Evolutionary conservation across 805 yeast genomes (phyloP).

Genomic region (Spathaspora boniae): DNA sequence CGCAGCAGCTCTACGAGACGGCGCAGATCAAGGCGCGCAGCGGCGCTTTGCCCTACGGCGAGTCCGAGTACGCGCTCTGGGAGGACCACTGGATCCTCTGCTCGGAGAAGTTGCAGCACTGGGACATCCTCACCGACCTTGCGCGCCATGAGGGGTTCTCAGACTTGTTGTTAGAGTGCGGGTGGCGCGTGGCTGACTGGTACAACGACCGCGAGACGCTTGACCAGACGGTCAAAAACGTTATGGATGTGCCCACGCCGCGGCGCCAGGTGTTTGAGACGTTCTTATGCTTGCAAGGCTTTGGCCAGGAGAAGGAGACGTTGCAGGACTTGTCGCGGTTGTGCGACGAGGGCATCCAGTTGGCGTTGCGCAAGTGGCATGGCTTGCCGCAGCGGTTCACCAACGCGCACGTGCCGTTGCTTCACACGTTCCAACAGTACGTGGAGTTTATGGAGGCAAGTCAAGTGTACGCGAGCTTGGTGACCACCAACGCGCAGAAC

Average conservation of each 20-base stretch:
- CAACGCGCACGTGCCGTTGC: slow-evolving; percentile 80
- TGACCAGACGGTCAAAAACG: slow-evolving; percentile 90
- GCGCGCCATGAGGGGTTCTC: slow-evolving; percentile 98
- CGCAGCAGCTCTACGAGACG: slow-evolving; percentile 88
- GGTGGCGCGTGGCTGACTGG: slow-evolving; percentile 99
- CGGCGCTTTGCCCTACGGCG: slow-evolving; percentile 93
- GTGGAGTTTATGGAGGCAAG: slow-evolving; percentile 97
- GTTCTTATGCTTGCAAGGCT: slow-evolving; percentile 87
- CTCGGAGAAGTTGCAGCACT: slow-evolving; percentile 94
- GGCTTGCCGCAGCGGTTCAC: slow-evolving; percentile 75
- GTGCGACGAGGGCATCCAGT: slow-evolving; percentile 95
- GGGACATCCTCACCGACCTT: slow-evolving; percentile 95
- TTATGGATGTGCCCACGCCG: slow-evolving; percentile 98
- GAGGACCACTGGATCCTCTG: slow-evolving; percentile 98
- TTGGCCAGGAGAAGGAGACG: slow-evolving; percentile 85
- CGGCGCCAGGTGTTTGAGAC: slow-evolving; percentile 95
- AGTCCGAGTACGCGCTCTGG: slow-evolving; percentile 93
- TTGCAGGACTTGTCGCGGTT: slow-evolving; percentile 78
- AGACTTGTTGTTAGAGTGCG: slow-evolving; percentile 92
- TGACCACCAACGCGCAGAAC: slow-evolving; percentile 87
- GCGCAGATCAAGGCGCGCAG: slow-evolving; percentile 96
- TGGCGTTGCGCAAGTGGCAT: slow-evolving; percentile 90
- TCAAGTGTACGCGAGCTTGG: slow-evolving; percentile 83
- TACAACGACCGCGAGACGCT: slow-evolving; percentile 89
- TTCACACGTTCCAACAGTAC: slow-evolving; percentile 95